A percentile compares a stretch with the other conserved stretches of the same genome.
These are phyloP conservation scores for Corchorus olitorius DNA, from an alignment of 345 rosid genomes.

Conservation along the genomic window DNA sequence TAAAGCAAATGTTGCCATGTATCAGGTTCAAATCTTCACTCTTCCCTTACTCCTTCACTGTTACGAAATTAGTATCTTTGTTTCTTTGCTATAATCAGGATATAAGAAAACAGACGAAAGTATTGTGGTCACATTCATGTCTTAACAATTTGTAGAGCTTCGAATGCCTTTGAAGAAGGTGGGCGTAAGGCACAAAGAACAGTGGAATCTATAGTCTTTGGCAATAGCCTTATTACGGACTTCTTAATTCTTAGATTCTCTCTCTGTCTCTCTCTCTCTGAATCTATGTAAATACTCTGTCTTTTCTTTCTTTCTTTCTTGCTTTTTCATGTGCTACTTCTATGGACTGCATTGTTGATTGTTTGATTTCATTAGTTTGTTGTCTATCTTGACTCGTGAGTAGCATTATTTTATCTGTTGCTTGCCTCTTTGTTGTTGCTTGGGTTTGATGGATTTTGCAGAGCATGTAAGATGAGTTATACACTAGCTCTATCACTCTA, in stretches of 20 bases:
- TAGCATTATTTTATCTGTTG: background rate
- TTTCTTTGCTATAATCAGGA: background rate
- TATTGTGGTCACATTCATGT: background rate
- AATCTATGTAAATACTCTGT: background rate
- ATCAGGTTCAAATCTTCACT: background rate
- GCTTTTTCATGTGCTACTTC: background rate
- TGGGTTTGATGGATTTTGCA: background rate
- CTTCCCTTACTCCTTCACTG: background rate
- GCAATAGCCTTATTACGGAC: background rate
- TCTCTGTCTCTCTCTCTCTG: too few species aligned
- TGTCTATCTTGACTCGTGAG: background rate
- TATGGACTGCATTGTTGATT: background rate
- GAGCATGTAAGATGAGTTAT: background rate
- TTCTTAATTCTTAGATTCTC: background rate
- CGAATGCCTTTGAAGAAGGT: background rate
- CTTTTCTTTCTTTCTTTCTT: background rate
- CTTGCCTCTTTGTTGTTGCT: background rate
- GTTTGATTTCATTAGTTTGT: background rate
- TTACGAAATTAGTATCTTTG: background rate
- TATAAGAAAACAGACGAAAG: background rate
- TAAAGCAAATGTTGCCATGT: background rate
- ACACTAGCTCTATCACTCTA: background rate
- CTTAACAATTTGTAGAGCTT: background rate
- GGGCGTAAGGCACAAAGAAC: background rate
- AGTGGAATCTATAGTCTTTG: background rate